These are phyloP conservation scores for Aspergillus latus DNA, from an alignment of 2,329 filamentous ascomycete genomes.

Conservation along the genomic window DNA sequence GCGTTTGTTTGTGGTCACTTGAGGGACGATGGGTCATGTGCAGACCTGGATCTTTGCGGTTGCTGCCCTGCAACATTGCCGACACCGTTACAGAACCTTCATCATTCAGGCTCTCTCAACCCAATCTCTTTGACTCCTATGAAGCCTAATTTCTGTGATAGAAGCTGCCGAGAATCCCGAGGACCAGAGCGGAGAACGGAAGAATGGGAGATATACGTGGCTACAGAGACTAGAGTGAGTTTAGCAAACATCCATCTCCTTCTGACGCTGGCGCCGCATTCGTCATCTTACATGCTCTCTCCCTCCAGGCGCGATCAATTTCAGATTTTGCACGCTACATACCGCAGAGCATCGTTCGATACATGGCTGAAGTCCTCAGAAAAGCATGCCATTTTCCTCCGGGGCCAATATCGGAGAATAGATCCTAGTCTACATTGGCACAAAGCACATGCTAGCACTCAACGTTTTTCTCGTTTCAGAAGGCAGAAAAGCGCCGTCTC, in stretches of 20 bases:
- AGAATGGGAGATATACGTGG: slow-evolving; percentile 1
- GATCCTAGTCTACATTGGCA: background rate
- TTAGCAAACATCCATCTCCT: background rate
- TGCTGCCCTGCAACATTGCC: background rate
- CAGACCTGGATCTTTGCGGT: too few relatives aligned
- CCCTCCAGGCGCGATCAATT: background rate
- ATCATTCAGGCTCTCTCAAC: background rate
- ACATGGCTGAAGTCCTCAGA: background rate
- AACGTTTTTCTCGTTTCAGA: background rate
- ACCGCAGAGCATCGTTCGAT: background rate
- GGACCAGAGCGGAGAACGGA: background rate
- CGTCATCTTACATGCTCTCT: slow-evolving; percentile 5
- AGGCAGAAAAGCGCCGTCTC: background rate
- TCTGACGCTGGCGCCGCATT: background rate
- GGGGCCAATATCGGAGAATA: background rate
- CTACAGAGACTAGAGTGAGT: background rate
- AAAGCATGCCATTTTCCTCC: background rate
- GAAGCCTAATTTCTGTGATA: background rate
- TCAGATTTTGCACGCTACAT: slow-evolving; percentile 1
- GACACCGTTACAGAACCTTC: background rate
- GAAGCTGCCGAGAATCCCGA: background rate
- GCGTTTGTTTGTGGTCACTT: background rate
- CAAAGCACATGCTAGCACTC: background rate
- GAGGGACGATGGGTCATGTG: too few relatives aligned
- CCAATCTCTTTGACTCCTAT: background rate